A percentile compares a stretch with the other conserved stretches of the same genome.
These are phyloP conservation scores for Nicotiana benthamiana DNA, from an alignment of 257 asterid genomes.

Conservation along the genomic window DNA sequence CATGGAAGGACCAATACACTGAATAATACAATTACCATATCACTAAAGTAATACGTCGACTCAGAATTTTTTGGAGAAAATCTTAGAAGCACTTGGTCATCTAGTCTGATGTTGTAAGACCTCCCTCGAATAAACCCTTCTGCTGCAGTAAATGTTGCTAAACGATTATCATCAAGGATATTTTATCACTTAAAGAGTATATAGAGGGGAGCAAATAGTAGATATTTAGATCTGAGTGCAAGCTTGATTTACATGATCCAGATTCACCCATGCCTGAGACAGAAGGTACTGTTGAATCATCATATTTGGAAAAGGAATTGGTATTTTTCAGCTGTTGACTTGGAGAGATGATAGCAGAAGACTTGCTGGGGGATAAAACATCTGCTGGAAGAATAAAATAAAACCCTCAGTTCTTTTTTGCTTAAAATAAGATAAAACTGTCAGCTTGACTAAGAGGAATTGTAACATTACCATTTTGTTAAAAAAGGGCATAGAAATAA, in stretches of 20 bases:
- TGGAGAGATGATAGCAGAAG: slow-evolving; percentile 37
- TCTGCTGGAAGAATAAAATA: slow-evolving; percentile 17
- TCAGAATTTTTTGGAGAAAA: slow-evolving; percentile 96
- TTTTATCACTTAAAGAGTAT: neutral
- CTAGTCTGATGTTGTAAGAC: slow-evolving; percentile 89
- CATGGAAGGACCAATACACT: neutral
- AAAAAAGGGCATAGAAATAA: neutral
- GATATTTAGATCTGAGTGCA: slow-evolving; percentile 17
- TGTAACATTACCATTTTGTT: neutral
- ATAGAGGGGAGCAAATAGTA: neutral
- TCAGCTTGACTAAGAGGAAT: neutral
- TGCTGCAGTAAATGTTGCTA: slow-evolving; percentile 75
- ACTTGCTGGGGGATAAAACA: slow-evolving; percentile 40
- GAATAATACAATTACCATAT: slow-evolving; percentile 55
- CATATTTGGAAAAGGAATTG: slow-evolving; percentile 51
- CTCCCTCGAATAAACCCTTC: slow-evolving; percentile 97
- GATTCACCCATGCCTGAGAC: slow-evolving; percentile 55
- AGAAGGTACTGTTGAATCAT: slow-evolving; percentile 51
- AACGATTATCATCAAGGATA: slow-evolving; percentile 33
- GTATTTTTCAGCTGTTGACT: slow-evolving; percentile 45
- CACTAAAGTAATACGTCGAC: slow-evolving; percentile 89
- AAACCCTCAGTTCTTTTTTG: neutral
- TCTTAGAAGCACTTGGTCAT: slow-evolving; percentile 81
- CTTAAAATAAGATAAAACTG: neutral
- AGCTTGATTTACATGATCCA: slow-evolving; percentile 67